Base-by-base conservation (phyloP, 2,329 filamentous ascomycete species). In the Furcasterigmium sp. region DNA sequence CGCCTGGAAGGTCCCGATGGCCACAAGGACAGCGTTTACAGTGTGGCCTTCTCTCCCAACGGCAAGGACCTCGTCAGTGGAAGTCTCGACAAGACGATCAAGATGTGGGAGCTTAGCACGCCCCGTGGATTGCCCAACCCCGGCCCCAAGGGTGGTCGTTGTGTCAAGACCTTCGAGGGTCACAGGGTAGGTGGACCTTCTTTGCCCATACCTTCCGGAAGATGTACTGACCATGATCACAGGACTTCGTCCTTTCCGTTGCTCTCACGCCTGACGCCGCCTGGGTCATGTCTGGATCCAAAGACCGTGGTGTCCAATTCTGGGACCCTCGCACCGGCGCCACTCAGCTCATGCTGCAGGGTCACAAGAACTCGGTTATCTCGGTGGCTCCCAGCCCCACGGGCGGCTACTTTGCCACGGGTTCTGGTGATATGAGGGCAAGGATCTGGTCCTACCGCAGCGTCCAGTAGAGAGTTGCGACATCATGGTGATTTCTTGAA, bases 311-410 rank as follows among this genome's bases (percentile, higher is more conserved):
- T 39, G 93, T 98, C 18, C 93, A 97, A 62, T 97, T 98, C 75
- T 98, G 93, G 93, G 91, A 98, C 60, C 91, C 93, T 17, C 80
- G 85, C 56, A 96, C 90, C 17, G 93, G 91, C 28, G 85, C 87
- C 53, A 94, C 91, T 1, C 91, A 97, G 68, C 85, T 98, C 62
- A 97, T 97, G 93, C 78, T 98, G 49, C 93, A 97, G 66, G 93
- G 93, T 20, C 93, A 98, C 64, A 97, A 97, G 76, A 97, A 97
- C 68, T 95, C 89, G 10, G 93, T 98, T 55, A 97, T 97, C 57
- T 96, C 91, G 3, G 93, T 98, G 41, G 91, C 93, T 2, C 93
- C 93, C 18, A 95, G 90, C 65, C 93, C 93, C 14, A 83, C 80
- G 28, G 91, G 90, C 46, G 82, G 83, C 51, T 84, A 89, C 60